Base-by-base conservation (phyloP, 1,284 basidiomycete genomes). In the Inonotus obliquus region DNA sequence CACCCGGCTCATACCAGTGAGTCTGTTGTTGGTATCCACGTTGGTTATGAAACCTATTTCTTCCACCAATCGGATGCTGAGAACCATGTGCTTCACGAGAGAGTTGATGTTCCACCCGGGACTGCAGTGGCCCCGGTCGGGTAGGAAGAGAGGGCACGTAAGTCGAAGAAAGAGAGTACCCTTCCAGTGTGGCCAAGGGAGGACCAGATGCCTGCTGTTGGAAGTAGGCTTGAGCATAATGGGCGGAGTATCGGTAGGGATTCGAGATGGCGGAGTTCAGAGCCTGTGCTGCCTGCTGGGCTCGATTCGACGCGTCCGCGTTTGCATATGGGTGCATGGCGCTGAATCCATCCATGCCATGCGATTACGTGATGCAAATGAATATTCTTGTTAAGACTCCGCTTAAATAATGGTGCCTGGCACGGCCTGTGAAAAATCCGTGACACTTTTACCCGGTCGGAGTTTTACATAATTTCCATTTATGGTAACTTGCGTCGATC, bases 1-100 rank as follows among this genome's bases (percentile, higher is more conserved):
- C 78, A 4, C 90, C 90, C 45, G 83, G 70, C 60, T 84, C 83
- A 69, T 86, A 86, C 85, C 86, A 88, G 19, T 52, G 55, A 47
- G 44, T 47, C 21, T 61, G 49, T 21, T 48, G 32, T 25, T 57
- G 60, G 11, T 35, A 37, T 9, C 47, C 21, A 37, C 54, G 29
- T 19, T 47, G 41, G 13, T 32, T 27, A 23, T 55, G 23, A 45
- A 41, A 45, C 19, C 38, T 38, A 6, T 35, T 32, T 35, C 59
- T 51, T 54, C 49, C 37, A 10, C 57, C 54, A 23, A 48, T 55
- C 25, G 47, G 25, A 41, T n/a, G 35, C 45, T 55, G 54, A 47
- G 17, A 32, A 23, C 29, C 45, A 52, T 41, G 57, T 19, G 17
- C 23, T 21, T 23, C 25, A 21, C 35, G 27, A 35, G 48, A 23